Percentiles rank a stretch among this genome's conserved stretches.
phyloP scores from a whole-genome alignment of 2,329 filamentous ascomycete genomes.

The Sclerotinia subarctica region DNA sequence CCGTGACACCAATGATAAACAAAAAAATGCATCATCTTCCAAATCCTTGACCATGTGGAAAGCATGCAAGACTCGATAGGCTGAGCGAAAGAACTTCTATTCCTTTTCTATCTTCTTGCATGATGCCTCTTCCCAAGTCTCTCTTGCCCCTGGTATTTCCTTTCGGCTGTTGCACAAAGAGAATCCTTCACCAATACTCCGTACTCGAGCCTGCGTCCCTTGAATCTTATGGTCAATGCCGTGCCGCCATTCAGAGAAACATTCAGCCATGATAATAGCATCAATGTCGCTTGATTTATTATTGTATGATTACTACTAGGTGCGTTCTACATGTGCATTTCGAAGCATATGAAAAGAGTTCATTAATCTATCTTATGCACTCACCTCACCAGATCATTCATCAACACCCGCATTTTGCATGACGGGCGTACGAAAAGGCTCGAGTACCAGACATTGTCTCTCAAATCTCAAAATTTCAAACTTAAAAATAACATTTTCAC shows the following conservation, averaged over 20 bases:
- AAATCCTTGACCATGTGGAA: not conserved
- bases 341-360: not conserved
- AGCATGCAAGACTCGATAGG: not conserved
- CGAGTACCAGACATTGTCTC: not conserved
- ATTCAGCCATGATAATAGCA: not conserved
- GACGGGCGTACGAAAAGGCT: not conserved
- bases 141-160: not conserved
- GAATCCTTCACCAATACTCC: not conserved
- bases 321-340: not conserved
- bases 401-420: not conserved
- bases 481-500: constrained; percentile 10
- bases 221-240: constrained; percentile 1
- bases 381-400: not conserved
- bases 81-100: not conserved
- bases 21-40: not conserved
- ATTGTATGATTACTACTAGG: not conserved
- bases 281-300: not conserved
- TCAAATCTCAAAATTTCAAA: not conserved
- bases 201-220: not conserved
- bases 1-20: not conserved
- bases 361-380: not conserved
- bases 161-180: not conserved
- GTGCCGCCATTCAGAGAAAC: not conserved
- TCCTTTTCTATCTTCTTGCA: constrained; percentile 13
- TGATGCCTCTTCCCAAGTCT: constrained; percentile 1